A percentile compares a stretch with the other conserved stretches of the same genome.
These are phyloP conservation scores for Pichia sp. DNA, from an alignment of 1,139 yeast species.

Conservation along the genomic window DNA sequence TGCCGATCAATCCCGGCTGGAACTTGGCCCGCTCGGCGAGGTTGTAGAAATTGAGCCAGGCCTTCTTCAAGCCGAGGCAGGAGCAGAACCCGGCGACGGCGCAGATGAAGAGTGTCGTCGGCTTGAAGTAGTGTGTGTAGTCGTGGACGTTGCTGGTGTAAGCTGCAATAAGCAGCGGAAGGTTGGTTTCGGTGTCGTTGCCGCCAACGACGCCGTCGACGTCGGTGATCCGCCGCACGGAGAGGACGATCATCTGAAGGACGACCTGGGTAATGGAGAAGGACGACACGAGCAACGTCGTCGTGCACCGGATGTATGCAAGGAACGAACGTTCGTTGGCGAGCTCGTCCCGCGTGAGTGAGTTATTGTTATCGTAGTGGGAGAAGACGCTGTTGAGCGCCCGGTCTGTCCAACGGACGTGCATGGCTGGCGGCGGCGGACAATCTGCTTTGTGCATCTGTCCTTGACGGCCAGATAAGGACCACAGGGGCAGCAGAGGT, in stretches of 20 bases:
- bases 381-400: constrained; percentile 1
- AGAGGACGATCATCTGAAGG: not conserved
- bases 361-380: constrained; percentile 9
- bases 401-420: not conserved
- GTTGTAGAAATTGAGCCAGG: constrained; percentile 6
- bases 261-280: constrained; percentile 6
- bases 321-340: constrained; percentile 13
- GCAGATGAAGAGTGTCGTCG: constrained; percentile 5
- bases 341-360: constrained; percentile 10
- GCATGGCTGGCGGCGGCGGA: not conserved
- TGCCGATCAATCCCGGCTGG: constrained; percentile 9
- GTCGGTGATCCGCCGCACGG: not conserved
- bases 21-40: constrained; percentile 7
- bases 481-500: no score
- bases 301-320: constrained; percentile 4
- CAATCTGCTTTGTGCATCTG: no score
- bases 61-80: constrained; percentile 7
- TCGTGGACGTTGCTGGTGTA: not conserved
- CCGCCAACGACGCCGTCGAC: not conserved
- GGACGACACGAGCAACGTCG: constrained; percentile 6
- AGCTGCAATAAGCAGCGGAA: not conserved
- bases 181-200: not conserved
- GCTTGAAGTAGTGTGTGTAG: constrained; percentile 4
- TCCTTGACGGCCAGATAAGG: no score
- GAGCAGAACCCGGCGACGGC: constrained; percentile 1